phyloP scores from a whole-genome alignment of 805 yeast species.

The Ogataea trehaloabstinens region DNA sequence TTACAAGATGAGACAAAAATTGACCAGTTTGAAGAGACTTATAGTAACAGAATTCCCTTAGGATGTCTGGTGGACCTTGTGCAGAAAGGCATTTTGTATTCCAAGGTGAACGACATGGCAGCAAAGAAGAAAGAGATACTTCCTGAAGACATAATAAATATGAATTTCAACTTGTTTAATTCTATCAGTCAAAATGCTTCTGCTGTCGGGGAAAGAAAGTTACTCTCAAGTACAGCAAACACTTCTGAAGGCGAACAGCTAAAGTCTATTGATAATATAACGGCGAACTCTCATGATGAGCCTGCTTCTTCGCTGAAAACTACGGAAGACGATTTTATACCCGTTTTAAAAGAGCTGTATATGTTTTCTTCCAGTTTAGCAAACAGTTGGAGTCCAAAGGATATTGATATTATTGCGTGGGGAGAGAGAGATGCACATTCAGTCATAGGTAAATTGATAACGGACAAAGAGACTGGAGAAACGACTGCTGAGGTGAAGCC shows the following conservation, averaged over 20 bases:
- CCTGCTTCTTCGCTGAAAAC: not conserved
- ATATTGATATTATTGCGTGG: constrained; percentile 46
- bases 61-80: constrained; percentile 81
- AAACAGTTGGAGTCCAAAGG: constrained; percentile 56
- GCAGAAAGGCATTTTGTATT: constrained; percentile 80
- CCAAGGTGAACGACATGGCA: constrained; percentile 64
- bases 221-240: constrained; percentile 3
- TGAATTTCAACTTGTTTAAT: constrained; percentile 50
- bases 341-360: constrained; percentile 37
- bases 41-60: constrained; percentile 56
- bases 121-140: constrained; percentile 10
- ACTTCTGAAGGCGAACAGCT: not conserved
- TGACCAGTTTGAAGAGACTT: constrained; percentile 50
- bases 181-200: constrained; percentile 36
- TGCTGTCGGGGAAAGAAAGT: constrained; percentile 7
- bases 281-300: not conserved
- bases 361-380: constrained; percentile 44
- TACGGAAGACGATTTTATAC: constrained; percentile 29
- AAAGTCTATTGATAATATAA: not conserved
- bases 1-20: constrained; percentile 72
- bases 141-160: constrained; percentile 26
- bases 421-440: constrained; percentile 40
- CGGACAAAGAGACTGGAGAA: constrained; percentile 14
- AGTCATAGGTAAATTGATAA: constrained; percentile 24
- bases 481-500: constrained; percentile 12